A percentile compares a stretch with the other conserved stretches of the same genome.
These are phyloP conservation scores for Marasmius tenuissimus DNA, from an alignment of 1,284 basidiomycete genomes.

Conservation along the genomic window DNA sequence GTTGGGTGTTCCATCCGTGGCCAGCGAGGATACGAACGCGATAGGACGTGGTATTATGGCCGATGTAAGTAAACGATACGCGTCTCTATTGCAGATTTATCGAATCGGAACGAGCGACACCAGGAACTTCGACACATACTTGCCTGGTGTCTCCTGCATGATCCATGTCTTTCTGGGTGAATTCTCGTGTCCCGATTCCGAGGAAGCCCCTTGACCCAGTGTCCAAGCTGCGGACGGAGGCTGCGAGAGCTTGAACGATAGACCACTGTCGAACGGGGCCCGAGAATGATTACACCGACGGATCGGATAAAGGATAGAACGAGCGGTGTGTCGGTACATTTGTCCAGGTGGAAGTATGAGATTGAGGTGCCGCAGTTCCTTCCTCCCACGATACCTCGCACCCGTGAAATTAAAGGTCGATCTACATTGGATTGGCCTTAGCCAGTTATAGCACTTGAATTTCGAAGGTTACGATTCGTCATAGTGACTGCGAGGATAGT, in stretches of 20 bases:
- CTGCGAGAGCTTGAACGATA: conserved; percentile 40
- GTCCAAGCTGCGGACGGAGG: conserved; percentile 54
- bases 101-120: background rate
- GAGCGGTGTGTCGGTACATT: background rate
- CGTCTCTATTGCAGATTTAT: conserved; percentile 32
- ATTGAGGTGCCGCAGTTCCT: background rate
- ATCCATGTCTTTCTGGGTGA: conserved; percentile 48
- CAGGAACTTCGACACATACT: conserved; percentile 22
- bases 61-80: conserved; percentile 63
- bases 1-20: conserved; percentile 56
- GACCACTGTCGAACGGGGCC: conserved; percentile 31
- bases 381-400: too few species aligned
- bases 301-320: background rate
- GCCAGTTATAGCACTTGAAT: background rate
- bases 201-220: conserved; percentile 45
- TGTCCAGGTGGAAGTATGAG: background rate
- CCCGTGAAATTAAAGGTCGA: too few species aligned
- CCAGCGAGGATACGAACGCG: conserved; percentile 70
- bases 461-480: background rate
- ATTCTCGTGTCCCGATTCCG: conserved; percentile 30
- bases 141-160: conserved; percentile 29
- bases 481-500: too few species aligned
- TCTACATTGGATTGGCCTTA: background rate
- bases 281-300: conserved; percentile 5
- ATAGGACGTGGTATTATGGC: conserved; percentile 73